A percentile compares a stretch with the other conserved stretches of the same genome.
These are phyloP conservation scores for Neurospora hispaniola DNA, from an alignment of 495 filamentous ascomycete species.

Conservation along the genomic window DNA sequence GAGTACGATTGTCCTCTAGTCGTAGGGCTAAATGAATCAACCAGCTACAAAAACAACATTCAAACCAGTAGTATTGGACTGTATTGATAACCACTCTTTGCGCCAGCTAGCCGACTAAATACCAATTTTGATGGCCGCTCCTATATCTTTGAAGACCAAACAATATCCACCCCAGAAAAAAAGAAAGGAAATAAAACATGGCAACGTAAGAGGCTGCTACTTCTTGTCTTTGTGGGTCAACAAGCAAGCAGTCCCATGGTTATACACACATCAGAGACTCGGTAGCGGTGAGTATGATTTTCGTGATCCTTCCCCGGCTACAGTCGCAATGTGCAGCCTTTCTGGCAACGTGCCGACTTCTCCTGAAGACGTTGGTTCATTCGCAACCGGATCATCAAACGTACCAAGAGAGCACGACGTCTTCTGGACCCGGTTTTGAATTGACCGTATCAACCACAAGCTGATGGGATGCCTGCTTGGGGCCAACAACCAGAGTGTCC, in stretches of 20 bases:
- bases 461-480: background rate
- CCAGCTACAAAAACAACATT: too few species aligned
- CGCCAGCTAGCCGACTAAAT: background rate
- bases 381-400: background rate
- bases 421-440: background rate
- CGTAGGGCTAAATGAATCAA: too few species aligned
- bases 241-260: background rate
- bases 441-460: background rate
- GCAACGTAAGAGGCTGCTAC: background rate
- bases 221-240: background rate
- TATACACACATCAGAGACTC: background rate
- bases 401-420: background rate
- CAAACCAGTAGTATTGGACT: background rate
- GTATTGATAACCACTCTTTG: background rate
- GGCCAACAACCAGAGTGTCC: background rate
- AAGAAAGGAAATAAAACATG: background rate
- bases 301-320: background rate
- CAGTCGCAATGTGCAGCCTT: background rate
- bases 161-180: background rate
- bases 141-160: background rate
- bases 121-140: background rate
- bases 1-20: too few species aligned
- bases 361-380: background rate
- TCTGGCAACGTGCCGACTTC: background rate
- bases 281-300: background rate